These are phyloP conservation scores for Periglandula ipomoeae DNA, from an alignment of 2,329 filamentous ascomycete species.

Conservation along the genomic window DNA sequence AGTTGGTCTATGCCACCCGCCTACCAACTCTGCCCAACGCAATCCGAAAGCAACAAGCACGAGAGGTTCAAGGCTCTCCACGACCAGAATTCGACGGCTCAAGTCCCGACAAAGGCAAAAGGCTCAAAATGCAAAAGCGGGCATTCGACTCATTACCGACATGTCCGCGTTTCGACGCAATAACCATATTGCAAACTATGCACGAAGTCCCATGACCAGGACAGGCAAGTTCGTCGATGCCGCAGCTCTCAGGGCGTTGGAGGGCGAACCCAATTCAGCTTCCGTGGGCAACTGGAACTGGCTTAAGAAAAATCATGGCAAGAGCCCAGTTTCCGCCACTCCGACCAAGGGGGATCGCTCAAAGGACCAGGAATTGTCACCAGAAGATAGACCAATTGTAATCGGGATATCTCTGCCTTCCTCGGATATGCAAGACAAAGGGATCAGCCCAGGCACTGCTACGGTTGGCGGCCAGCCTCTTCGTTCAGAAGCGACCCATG, in stretches of 20 bases:
- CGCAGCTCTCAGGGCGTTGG: constrained; percentile 50
- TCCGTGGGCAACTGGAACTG: constrained; percentile 50
- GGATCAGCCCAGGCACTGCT: constrained; percentile 42
- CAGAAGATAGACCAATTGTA: constrained; percentile 60
- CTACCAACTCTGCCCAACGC: constrained; percentile 11
- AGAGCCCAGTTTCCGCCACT: constrained; percentile 18
- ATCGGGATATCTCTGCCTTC: constrained; percentile 62
- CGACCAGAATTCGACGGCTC: constrained; percentile 33
- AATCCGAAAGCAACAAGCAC: constrained; percentile 9
- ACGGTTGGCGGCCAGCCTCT: constrained; percentile 27
- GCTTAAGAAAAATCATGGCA: constrained; percentile 34
- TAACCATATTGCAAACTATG: constrained; percentile 26
- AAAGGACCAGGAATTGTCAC: constrained; percentile 46
- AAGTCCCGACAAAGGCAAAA: constrained; percentile 55
- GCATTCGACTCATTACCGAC: constrained; percentile 62
- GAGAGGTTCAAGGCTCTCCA: constrained; percentile 26
- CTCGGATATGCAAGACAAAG: constrained; percentile 16
- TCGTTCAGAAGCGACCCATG: neutral
- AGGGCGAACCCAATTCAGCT: constrained; percentile 43
- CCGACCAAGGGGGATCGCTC: constrained; percentile 19
- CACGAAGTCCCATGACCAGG: constrained; percentile 20
- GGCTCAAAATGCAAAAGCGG: constrained; percentile 49
- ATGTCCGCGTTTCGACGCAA: constrained; percentile 45
- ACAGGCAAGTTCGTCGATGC: constrained; percentile 45
- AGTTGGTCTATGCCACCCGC: constrained; percentile 11